Evolutionary conservation across 768 basidiomycete species (phyloP).

Genomic region (Scleroderma citrinum): DNA sequence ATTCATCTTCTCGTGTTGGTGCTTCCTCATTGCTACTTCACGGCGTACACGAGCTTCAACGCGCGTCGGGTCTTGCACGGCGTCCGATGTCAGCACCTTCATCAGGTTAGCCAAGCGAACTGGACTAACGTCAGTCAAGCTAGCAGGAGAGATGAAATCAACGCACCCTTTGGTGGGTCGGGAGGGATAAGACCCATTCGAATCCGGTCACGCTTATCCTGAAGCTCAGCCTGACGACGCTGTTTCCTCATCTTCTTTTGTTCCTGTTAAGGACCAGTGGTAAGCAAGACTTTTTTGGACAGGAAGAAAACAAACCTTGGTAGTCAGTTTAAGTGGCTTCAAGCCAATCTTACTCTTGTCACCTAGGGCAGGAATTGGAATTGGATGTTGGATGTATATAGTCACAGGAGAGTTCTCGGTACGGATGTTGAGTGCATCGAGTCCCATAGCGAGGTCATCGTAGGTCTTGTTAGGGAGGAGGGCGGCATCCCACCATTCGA

Average conservation of each 20-base stretch:
- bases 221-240: constrained; percentile 77
- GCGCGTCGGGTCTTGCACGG: constrained; percentile 94
- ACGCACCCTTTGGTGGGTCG: constrained; percentile 86
- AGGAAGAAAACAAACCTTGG: constrained; percentile 47
- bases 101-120: constrained; percentile 94
- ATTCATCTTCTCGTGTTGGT: constrained; percentile 92
- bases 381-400: constrained; percentile 93
- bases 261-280: constrained; percentile 41
- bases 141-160: background rate
- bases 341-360: constrained; percentile 76
- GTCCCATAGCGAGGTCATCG: constrained; percentile 58
- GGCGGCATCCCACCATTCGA: constrained; percentile 97
- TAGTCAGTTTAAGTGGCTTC: constrained; percentile 88
- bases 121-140: constrained; percentile 21
- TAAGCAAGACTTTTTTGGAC: background rate
- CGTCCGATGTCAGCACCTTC: constrained; percentile 95
- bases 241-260: constrained; percentile 97
- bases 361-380: constrained; percentile 86
- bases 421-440: constrained; percentile 57
- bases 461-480: constrained; percentile 79
- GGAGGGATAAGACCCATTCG: constrained; percentile 95
- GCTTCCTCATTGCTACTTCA: constrained; percentile 87
- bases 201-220: constrained; percentile 92
- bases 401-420: constrained; percentile 72
- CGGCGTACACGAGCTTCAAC: constrained; percentile 93